Evolutionary conservation across 805 yeast genomes (phyloP).

Genomic region (Hanseniaspora singularis): DNA sequence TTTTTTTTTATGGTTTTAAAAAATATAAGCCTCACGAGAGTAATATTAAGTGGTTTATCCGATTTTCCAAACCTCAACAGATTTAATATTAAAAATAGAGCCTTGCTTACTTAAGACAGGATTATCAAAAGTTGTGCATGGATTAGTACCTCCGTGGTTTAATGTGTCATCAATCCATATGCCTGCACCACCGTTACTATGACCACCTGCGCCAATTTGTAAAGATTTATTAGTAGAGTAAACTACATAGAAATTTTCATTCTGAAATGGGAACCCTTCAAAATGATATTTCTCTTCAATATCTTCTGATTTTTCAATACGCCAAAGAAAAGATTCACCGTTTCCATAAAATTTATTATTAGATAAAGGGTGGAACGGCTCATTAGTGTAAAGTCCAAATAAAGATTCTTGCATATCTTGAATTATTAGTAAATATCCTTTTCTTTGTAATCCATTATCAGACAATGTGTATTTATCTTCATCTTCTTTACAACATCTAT

Average conservation of each 20-base stretch:
- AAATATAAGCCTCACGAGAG: too few relatives aligned
- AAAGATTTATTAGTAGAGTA: conserved; percentile 68
- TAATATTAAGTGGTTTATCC: conserved; percentile 27
- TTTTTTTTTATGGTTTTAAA: too few relatives aligned
- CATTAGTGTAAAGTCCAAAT: conserved; percentile 76
- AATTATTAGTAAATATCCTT: conserved; percentile 66
- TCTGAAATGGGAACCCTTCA: conserved; percentile 78
- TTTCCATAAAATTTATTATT: conserved; percentile 73
- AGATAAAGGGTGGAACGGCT: conserved; percentile 57
- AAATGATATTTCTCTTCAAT: conserved; percentile 36
- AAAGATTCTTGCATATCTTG: conserved; percentile 50
- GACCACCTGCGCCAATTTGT: conserved; percentile 85
- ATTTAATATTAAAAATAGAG: conserved; percentile 56
- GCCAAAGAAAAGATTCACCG: conserved; percentile 93
- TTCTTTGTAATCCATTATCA: conserved; percentile 31
- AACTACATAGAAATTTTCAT: conserved; percentile 72
- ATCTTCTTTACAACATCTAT: conserved; percentile 30
- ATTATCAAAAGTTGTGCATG: conserved; percentile 80
- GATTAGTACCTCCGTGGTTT: conserved; percentile 62
- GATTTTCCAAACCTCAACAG: conserved; percentile 77
- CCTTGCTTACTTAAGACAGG: conserved; percentile 58
- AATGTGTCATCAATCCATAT: conserved; percentile 73
- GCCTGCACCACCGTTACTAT: conserved; percentile 55
- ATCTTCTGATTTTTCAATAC: conserved; percentile 38
- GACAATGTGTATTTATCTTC: conserved; percentile 34